phyloP scores from a whole-genome alignment of 169 alveolate species.

The Nephromyces sp. region DNA sequence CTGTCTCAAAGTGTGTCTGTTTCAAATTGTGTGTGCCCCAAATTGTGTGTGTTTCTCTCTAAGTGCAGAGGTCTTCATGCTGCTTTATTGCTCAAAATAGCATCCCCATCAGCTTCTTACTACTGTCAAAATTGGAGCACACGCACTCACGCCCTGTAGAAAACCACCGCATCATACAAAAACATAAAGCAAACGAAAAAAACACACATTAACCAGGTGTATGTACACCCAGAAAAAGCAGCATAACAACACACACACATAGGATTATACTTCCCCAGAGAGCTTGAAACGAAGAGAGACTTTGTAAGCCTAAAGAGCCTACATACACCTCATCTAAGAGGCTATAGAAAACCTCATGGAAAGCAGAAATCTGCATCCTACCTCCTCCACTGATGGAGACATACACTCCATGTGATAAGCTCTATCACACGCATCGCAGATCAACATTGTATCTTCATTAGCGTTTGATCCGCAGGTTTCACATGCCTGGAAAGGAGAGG shows the following conservation, averaged over 20 bases:
- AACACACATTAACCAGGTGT: background rate
- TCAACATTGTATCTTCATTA: slow-evolving; percentile 38
- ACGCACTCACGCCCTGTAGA: too few relatives aligned
- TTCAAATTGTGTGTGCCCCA: too few relatives aligned
- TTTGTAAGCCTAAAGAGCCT: background rate
- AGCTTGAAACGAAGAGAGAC: background rate
- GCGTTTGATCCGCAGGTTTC: slow-evolving; percentile 15
- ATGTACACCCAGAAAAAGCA: background rate
- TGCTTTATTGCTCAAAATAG: too few relatives aligned
- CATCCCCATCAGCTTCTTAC: too few relatives aligned
- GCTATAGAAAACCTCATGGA: background rate
- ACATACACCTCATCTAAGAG: background rate
- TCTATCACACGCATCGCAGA: slow-evolving; percentile 50
- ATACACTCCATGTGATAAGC: slow-evolving; percentile 49
- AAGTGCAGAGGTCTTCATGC: too few relatives aligned
- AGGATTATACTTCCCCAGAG: background rate
- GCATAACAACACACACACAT: background rate
- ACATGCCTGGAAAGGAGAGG: slow-evolving; percentile 20
- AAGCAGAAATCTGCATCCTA: background rate
- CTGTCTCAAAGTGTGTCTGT: too few relatives aligned
- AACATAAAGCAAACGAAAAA: background rate
- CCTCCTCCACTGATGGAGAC: slow-evolving; percentile 24
- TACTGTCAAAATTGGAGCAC: too few relatives aligned
- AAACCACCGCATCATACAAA: too few relatives aligned
- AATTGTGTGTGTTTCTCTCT: too few relatives aligned